A percentile compares a stretch with the other conserved stretches of the same genome.
phyloP scores from a whole-genome alignment of 257 asterid species.

The Verbena officinalis region DNA sequence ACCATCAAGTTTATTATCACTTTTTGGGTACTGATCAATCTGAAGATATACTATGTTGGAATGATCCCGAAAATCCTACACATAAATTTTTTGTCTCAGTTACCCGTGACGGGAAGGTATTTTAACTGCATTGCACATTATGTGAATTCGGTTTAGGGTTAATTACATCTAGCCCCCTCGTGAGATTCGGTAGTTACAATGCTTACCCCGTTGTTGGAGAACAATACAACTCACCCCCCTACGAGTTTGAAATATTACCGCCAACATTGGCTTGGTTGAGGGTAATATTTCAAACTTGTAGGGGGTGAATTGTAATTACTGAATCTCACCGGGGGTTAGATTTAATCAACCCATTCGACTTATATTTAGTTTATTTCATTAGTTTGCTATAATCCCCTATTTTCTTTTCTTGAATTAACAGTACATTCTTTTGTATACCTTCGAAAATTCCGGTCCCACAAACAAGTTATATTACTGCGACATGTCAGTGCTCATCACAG shows the following conservation, averaged over 20 bases:
- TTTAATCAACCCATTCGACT: no score
- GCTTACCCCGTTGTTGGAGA: no score
- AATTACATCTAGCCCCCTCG: no score
- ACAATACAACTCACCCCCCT: no score
- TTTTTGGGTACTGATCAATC: conserved; percentile 62
- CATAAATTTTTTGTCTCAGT: conserved; percentile 47
- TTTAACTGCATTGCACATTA: not conserved
- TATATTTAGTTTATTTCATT: not conserved
- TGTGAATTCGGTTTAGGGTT: no score
- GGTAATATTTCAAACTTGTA: no score
- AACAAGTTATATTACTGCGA: conserved; percentile 64
- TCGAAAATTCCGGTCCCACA: conserved; percentile 56
- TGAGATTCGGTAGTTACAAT: no score
- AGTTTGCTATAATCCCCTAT: not conserved
- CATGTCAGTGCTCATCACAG: conserved; percentile 46
- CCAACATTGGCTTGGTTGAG: no score
- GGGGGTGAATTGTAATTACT: no score
- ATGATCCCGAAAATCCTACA: conserved; percentile 58
- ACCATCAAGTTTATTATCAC: conserved; percentile 63
- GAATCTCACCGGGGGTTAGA: no score
- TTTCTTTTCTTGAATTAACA: conserved; percentile 33
- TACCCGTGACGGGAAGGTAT: conserved; percentile 68
- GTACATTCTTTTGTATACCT: conserved; percentile 51
- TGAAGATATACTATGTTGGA: conserved; percentile 68
- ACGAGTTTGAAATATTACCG: no score